Evolutionary conservation across 805 yeast species (phyloP), one percentile per base, ranked within the genome.

Genomic region (Teunomyces lycoperdinae): DNA sequence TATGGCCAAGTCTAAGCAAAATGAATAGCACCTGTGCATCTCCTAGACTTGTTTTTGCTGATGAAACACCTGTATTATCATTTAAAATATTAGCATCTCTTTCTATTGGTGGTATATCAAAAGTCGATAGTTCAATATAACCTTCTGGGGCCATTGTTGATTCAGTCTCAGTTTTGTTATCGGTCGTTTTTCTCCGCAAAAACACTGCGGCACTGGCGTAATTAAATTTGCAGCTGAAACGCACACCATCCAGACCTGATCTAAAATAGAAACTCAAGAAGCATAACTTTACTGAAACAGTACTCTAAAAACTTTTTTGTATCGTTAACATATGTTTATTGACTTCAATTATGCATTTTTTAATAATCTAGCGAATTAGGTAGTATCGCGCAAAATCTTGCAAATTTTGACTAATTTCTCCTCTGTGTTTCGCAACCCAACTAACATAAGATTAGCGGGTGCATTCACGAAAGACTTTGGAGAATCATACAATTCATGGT

Each of bases 391-490:
- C 13, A 47, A 26, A 20, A 54, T 30, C 31, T 53, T 55, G 20
- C 48, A 55, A n/a, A 56, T 47, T 32, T 45, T 55, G n/a, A 57
- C 44, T 24, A 55, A 43, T 40, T 51, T 55, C 43, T 58, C 62
- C 32, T 55, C 62, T 7, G 57, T 53, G 45, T 51, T 51, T 33
- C 60, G 42, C 35, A 53, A 48, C 3, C 61, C 59, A 41, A 57
- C 58, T n/a, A 53, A 41, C 10, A 57, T 51, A 26, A 58, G 49
- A 42, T 47, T 48, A 11, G 52, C 57, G 1, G 58, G 59, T 3
- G 60, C 59, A 35, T 50, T 50, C 13, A 43, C 53, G 43, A 50
- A 56, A 3, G 46, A 43, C n/a, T 43, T 36, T n/a, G 61, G 54
- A 45, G 39, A 41, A 33, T 54, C 59, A 29, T 54, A 57, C 30